Conservation (phyloP, 768 basidiomycete species). For the Boletus insuetus region DNA sequence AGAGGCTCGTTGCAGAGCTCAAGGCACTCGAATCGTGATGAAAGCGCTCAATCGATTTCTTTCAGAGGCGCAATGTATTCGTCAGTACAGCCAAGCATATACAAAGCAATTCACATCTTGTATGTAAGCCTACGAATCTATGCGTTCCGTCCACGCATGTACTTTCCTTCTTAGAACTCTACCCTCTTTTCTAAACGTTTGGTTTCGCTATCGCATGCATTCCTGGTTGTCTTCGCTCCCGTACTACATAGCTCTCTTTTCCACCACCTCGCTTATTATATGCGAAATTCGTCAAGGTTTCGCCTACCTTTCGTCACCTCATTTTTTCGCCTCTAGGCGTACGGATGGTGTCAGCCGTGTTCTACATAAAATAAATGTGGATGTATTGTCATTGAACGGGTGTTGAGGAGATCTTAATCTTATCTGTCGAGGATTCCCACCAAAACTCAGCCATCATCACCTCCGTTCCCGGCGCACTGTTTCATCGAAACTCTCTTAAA, state of each 20-base stretch:
- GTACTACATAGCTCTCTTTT: conserved; percentile 13
- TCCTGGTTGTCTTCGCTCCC: conserved; percentile 27
- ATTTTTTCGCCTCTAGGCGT: not conserved
- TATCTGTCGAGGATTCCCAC: conserved; percentile 24
- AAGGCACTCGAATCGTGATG: conserved; percentile 44
- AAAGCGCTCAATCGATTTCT: conserved; percentile 2
- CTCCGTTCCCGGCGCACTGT: conserved; percentile 1
- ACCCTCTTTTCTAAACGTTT: conserved; percentile 5
- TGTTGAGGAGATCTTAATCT: conserved; percentile 12
- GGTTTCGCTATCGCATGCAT: conserved; percentile 19
- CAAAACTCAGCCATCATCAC: not conserved
- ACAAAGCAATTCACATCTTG: conserved; percentile 24
- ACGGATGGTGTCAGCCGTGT: not conserved
- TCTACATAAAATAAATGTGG: conserved; percentile 14
- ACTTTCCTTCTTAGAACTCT: conserved; percentile 24
- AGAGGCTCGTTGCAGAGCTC: conserved; percentile 68
- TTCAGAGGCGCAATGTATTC: conserved; percentile 26
- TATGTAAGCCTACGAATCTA: conserved; percentile 31
- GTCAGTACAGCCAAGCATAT: conserved; percentile 20
- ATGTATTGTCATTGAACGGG: conserved; percentile 1
- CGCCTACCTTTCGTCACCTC: conserved; percentile 5
- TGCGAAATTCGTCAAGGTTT: conserved; percentile 7
- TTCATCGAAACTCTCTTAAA: conserved; percentile 13
- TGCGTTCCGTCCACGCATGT: conserved; percentile 19
- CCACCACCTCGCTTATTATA: conserved; percentile 9